Conservation (phyloP, 2,329 filamentous ascomycete genomes). For the Colletotrichum aenigma region DNA sequence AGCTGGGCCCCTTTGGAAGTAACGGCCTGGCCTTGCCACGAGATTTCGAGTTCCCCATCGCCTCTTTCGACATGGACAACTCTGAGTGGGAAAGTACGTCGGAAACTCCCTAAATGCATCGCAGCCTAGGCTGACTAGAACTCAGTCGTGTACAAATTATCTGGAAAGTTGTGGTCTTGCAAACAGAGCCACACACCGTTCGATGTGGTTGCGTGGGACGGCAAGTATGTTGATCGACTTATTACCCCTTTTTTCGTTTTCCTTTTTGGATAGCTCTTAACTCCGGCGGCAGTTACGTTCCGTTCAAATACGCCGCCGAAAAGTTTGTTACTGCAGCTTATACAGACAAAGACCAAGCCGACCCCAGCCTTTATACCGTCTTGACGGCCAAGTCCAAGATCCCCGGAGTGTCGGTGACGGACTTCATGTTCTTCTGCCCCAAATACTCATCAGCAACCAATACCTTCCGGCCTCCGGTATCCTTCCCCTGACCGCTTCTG, state of each 20-base stretch:
- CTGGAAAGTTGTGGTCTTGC: conserved; percentile 61
- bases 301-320: conserved; percentile 55
- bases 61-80: conserved; percentile 46
- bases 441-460: conserved; percentile 63
- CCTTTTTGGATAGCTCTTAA: neutral
- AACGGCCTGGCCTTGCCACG: conserved; percentile 67
- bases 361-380: conserved; percentile 66
- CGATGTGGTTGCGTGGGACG: conserved; percentile 71
- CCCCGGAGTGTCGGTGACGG: conserved; percentile 57
- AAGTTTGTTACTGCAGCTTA: conserved; percentile 61
- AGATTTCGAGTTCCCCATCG: conserved; percentile 67
- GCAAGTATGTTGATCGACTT: conserved; percentile 57
- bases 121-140: neutral
- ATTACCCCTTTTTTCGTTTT: conserved; percentile 27
- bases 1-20: conserved; percentile 68
- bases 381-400: conserved; percentile 60
- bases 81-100: conserved; percentile 24
- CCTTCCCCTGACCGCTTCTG: neutral
- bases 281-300: conserved; percentile 24
- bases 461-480: conserved; percentile 57
- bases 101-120: neutral
- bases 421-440: conserved; percentile 69
- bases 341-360: conserved; percentile 65
- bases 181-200: conserved; percentile 67
- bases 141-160: conserved; percentile 60